Evolutionary conservation across 2,329 filamentous ascomycete genomes (phyloP).

Genomic region (Amauroascus verrucosus): DNA sequence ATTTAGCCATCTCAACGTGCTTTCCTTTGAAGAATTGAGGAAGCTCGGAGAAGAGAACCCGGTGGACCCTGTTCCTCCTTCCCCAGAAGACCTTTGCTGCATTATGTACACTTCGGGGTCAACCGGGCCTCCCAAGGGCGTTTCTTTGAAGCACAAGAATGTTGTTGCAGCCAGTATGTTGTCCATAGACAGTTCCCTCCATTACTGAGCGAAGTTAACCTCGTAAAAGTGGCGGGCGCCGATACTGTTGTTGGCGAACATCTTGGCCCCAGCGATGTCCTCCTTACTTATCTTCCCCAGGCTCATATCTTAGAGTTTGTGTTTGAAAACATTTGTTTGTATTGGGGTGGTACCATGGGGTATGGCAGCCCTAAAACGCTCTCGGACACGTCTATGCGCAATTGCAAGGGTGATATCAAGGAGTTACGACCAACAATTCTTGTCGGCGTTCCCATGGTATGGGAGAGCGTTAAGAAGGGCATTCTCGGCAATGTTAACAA

Average conservation of each 20-base stretch:
- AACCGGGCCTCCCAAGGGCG: constrained; percentile 76
- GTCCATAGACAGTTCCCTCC: neutral
- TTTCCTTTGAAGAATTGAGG: constrained; percentile 44
- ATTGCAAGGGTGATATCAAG: constrained; percentile 87
- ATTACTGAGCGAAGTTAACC: constrained; percentile 10
- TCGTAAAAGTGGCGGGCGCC: constrained; percentile 60
- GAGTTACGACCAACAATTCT: constrained; percentile 83
- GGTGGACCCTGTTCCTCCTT: constrained; percentile 57
- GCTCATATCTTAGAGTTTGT: constrained; percentile 96
- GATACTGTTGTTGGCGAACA: constrained; percentile 65
- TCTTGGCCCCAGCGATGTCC: constrained; percentile 63
- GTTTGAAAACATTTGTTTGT: constrained; percentile 83
- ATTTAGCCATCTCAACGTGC: constrained; percentile 41
- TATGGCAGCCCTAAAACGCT: constrained; percentile 81
- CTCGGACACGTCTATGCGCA: constrained; percentile 72
- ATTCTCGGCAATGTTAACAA: constrained; percentile 68
- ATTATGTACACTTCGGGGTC: constrained; percentile 71
- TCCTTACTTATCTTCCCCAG: constrained; percentile 85
- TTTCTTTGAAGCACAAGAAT: constrained; percentile 65
- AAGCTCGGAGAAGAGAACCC: constrained; percentile 52
- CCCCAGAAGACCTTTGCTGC: constrained; percentile 65
- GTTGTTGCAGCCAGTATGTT: constrained; percentile 65
- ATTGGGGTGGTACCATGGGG: constrained; percentile 82
- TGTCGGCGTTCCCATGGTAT: constrained; percentile 90
- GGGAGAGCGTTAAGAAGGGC: constrained; percentile 96